Evolutionary conservation across 768 basidiomycete species (phyloP).

Genomic region (Stropharia rugosoannulata): DNA sequence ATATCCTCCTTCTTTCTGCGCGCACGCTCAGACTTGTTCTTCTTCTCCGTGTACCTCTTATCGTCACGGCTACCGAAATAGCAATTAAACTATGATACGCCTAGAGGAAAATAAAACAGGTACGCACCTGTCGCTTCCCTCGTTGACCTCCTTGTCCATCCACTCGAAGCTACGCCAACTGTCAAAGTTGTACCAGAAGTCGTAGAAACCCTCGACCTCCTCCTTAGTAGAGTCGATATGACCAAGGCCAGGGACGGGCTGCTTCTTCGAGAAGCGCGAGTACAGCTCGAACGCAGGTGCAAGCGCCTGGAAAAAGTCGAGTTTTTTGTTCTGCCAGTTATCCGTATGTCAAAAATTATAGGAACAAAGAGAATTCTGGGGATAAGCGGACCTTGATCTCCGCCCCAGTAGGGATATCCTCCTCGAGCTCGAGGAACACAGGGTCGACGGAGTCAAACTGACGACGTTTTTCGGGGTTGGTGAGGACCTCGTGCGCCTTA

Average conservation of each 20-base stretch:
- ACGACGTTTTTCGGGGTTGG: conserved; percentile 80
- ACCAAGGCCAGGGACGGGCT: conserved; percentile 86
- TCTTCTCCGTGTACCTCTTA: conserved; percentile 98
- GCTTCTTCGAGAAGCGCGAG: conserved; percentile 84
- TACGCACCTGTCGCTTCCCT: conserved; percentile 89
- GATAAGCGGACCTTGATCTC: conserved; percentile 50
- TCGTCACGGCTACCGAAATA: conserved; percentile 77
- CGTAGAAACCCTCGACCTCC: conserved; percentile 91
- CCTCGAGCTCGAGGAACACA: conserved; percentile 65
- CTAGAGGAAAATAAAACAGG: background rate
- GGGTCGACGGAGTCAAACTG: conserved; percentile 98
- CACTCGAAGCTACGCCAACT: conserved; percentile 98
- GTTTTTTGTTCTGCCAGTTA: conserved; percentile 41
- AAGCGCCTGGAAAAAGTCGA: conserved; percentile 73
- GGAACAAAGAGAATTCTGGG: background rate
- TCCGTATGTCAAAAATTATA: background rate
- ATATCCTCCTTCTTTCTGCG: conserved; percentile 97
- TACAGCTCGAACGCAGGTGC: conserved; percentile 87
- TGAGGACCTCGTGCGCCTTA: conserved; percentile 95
- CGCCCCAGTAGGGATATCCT: conserved; percentile 68
- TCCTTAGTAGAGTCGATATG: conserved; percentile 68
- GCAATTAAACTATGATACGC: background rate
- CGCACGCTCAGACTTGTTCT: conserved; percentile 97
- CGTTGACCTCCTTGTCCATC: conserved; percentile 97
- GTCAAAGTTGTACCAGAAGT: conserved; percentile 99